Evolutionary conservation across 805 yeast species (phyloP).

Genomic region (Blastobotrys muscicola): DNA sequence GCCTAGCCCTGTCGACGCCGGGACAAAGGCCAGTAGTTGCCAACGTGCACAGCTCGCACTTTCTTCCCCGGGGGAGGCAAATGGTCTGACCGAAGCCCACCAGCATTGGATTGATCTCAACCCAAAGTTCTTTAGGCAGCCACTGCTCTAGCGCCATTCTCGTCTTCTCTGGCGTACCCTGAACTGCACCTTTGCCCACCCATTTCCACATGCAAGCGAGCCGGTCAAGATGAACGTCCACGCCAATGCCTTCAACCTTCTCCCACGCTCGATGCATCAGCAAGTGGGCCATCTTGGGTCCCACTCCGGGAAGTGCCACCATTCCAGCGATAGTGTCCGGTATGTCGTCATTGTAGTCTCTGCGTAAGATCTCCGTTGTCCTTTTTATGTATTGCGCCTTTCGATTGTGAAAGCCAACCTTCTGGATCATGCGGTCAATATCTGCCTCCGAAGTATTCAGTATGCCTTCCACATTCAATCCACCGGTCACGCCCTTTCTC

Average conservation of each 20-base stretch:
- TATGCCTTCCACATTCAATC: constrained; percentile 24
- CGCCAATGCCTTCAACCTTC: constrained; percentile 74
- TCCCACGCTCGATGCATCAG: constrained; percentile 78
- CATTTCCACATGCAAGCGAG: constrained; percentile 73
- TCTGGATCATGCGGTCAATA: constrained; percentile 56
- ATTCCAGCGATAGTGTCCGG: constrained; percentile 64
- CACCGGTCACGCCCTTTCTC: constrained; percentile 38
- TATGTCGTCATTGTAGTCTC: constrained; percentile 52
- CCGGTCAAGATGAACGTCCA: constrained; percentile 84
- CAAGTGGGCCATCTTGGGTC: constrained; percentile 89
- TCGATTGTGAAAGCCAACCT: constrained; percentile 80
- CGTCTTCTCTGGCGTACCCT: constrained; percentile 61
- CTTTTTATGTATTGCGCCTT: constrained; percentile 64
- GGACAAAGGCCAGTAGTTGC: constrained; percentile 44
- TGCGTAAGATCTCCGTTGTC: constrained; percentile 45
- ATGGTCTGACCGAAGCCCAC: constrained; percentile 93
- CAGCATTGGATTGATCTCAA: constrained; percentile 70
- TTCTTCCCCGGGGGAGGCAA: constrained; percentile 58
- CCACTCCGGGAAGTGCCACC: constrained; percentile 76
- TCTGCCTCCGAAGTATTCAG: constrained; percentile 34
- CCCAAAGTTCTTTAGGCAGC: constrained; percentile 71
- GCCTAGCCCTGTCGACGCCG: neutral
- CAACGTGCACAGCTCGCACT: constrained; percentile 62
- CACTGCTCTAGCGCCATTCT: constrained; percentile 58
- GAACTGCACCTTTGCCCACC: constrained; percentile 33